A percentile compares a stretch with the other conserved stretches of the same genome.
Evolutionary conservation across 371 early-diverging fungal genomes (phyloP).

Genomic region (Mortierella sp.): DNA sequence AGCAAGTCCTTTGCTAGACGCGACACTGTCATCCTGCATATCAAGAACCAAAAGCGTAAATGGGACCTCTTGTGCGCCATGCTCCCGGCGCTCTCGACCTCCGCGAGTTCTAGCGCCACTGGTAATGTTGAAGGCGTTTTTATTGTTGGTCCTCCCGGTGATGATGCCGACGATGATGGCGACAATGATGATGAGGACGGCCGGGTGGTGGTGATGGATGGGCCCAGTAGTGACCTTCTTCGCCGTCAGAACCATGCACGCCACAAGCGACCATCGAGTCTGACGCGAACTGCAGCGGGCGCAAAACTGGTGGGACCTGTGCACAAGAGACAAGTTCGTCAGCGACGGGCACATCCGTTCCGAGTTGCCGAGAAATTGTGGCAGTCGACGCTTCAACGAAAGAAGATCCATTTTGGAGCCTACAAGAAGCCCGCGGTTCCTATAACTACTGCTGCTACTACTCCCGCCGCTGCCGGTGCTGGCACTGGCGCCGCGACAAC

Average conservation of each 20-base stretch:
- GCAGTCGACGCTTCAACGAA: slow-evolving; percentile 43
- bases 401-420: background rate
- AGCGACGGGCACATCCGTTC: slow-evolving; percentile 26
- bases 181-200: background rate
- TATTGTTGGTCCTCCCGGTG: background rate
- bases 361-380: slow-evolving; percentile 41
- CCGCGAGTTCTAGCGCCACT: background rate
- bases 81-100: slow-evolving; percentile 10
- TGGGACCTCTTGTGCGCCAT: slow-evolving; percentile 37
- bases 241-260: background rate
- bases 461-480: too few species aligned
- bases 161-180: background rate
- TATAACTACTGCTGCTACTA: background rate
- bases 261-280: background rate
- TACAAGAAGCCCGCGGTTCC: background rate
- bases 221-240: background rate
- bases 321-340: slow-evolving; percentile 8
- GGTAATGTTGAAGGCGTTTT: too few species aligned
- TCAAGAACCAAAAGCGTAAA: slow-evolving; percentile 49
- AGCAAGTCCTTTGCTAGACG: slow-evolving; percentile 53
- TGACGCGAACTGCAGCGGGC: background rate
- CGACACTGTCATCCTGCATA: slow-evolving; percentile 52
- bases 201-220: background rate
- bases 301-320: background rate
- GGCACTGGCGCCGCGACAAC: background rate